A percentile compares a stretch with the other conserved stretches of the same genome.
Conservation (phyloP, 176 grass and related monocot genomes). For the Cymbopogon citratus region DNA sequence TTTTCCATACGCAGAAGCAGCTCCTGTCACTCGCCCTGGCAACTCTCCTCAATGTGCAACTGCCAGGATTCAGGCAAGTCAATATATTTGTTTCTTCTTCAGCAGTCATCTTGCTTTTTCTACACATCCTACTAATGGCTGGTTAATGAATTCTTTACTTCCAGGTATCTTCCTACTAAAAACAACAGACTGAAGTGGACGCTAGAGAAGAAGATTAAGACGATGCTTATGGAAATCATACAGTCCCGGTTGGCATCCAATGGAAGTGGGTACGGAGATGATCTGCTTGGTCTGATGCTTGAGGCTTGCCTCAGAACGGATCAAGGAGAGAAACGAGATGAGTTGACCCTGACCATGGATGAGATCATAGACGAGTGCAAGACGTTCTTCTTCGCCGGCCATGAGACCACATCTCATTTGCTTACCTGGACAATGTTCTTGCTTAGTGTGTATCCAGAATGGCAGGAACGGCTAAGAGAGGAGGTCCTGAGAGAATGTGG, state of each 20-base stretch:
- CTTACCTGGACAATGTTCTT: slow-evolving; percentile 57
- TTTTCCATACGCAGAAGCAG: slow-evolving; percentile 40
- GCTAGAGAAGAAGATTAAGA: slow-evolving; percentile 42
- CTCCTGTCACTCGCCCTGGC: slow-evolving; percentile 12
- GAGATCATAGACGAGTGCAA: slow-evolving; percentile 68
- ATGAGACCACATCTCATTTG: slow-evolving; percentile 57
- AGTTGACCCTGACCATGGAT: slow-evolving; percentile 25
- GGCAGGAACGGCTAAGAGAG: slow-evolving; percentile 51
- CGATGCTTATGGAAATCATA: slow-evolving; percentile 29
- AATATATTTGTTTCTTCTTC: neutral
- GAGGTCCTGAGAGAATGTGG: slow-evolving; percentile 47
- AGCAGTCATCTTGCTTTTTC: neutral
- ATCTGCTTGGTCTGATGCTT: slow-evolving; percentile 51
- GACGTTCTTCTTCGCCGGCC: slow-evolving; percentile 62
- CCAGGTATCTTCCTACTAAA: slow-evolving; percentile 42
- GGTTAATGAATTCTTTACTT: neutral
- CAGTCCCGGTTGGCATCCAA: neutral
- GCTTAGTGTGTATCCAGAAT: slow-evolving; percentile 43
- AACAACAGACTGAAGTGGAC: slow-evolving; percentile 30
- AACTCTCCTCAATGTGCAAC: slow-evolving; percentile 31
- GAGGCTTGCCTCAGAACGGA: slow-evolving; percentile 30
- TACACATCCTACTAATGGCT: neutral
- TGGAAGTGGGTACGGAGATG: slow-evolving; percentile 18
- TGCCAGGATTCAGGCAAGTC: slow-evolving; percentile 44
- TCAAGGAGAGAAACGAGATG: neutral